Base-by-base conservation (phyloP, 139 green algal genomes). In the Picocystis salinarum region DNA sequence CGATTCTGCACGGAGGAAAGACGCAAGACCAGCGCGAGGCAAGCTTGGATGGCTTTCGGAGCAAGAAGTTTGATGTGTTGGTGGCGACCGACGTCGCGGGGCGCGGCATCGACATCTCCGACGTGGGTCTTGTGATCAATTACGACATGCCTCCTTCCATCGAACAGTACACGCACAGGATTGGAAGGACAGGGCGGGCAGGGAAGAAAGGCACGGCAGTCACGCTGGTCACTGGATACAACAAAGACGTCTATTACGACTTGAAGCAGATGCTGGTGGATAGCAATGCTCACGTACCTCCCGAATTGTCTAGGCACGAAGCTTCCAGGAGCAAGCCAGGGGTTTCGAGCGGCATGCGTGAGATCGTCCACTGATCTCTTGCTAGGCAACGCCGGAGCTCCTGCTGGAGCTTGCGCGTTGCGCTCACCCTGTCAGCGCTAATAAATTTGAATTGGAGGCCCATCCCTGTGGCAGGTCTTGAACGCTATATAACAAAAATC, bases 61-160 rank as follows among this genome's bases (percentile, higher is more conserved):
- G 81, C 27, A 81, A 76, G 46, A 65, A 66, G 23, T 93, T 73
- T 69, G 87, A 87, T 56, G 67, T 93, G 12, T 69, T 98, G 17
- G 85, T 98, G 42, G 87, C 88, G 18, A 98, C 88, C 1, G 85
- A 98, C 46, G 88, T 98, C 33, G 88, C 88, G 4, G 88, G 88
- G 9, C 77, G 88, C 37, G 88, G 88, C 51, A 96, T 99, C 41
- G 88, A 97, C 52, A 83, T 95, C 20, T 56, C 59, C 52, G 67
- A 53, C 46, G 80, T 96, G 27, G 72, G 74, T n/a, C 50, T 84
- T 28, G 85, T 96, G 10, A 55, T 94, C 46, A 95, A 96, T 63
- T 96, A 94, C 63, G 83, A 95, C 71, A 95, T 96, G 84, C 73
- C 86, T 2, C 52, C 64, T 50, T 82, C 62, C 47, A 85, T 99